Conservation (phyloP, 306 rosid species). For the Fragaria nilgerrensis region DNA sequence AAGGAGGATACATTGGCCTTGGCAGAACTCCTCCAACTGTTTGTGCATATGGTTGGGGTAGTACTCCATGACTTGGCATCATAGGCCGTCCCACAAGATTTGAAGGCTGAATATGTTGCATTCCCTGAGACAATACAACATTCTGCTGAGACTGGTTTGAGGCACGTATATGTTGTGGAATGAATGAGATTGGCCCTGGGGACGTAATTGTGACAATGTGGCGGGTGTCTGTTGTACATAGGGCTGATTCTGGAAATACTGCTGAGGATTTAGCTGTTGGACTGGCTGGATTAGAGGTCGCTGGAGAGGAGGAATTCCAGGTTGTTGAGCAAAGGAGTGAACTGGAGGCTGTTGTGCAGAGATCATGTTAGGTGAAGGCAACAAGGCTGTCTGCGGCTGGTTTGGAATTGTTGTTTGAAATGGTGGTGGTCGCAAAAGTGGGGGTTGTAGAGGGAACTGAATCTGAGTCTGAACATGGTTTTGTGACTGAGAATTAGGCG, state of each 20-base stretch:
- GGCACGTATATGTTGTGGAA: slow-evolving; percentile 46
- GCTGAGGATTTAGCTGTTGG: slow-evolving; percentile 48
- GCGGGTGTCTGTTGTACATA: slow-evolving; percentile 49
- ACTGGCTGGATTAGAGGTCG: slow-evolving; percentile 54
- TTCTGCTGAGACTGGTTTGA: slow-evolving; percentile 50
- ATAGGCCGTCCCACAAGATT: slow-evolving; percentile 57
- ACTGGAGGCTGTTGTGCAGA: slow-evolving; percentile 51
- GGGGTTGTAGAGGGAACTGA: slow-evolving; percentile 64
- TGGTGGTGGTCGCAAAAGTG: slow-evolving; percentile 54
- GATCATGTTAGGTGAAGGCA: slow-evolving; percentile 51
- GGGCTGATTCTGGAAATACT: slow-evolving; percentile 45
- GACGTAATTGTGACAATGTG: slow-evolving; percentile 49
- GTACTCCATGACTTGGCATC: slow-evolving; percentile 52
- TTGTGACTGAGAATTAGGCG: slow-evolving; percentile 49
- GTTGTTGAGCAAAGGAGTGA: slow-evolving; percentile 53
- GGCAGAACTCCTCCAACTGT: slow-evolving; percentile 37
- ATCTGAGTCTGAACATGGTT: slow-evolving; percentile 51
- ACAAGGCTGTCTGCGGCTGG: slow-evolving; percentile 56
- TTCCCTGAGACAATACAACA: slow-evolving; percentile 39
- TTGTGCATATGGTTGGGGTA: slow-evolving; percentile 52
- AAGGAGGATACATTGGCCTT: slow-evolving; percentile 53
- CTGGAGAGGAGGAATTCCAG: slow-evolving; percentile 52
- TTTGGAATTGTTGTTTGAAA: slow-evolving; percentile 55
- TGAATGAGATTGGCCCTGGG: slow-evolving; percentile 54
- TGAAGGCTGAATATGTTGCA: slow-evolving; percentile 51